phyloP scores from a whole-genome alignment of 371 early-diverging fungal genomes.

The Cokeromyces recurvatus region DNA sequence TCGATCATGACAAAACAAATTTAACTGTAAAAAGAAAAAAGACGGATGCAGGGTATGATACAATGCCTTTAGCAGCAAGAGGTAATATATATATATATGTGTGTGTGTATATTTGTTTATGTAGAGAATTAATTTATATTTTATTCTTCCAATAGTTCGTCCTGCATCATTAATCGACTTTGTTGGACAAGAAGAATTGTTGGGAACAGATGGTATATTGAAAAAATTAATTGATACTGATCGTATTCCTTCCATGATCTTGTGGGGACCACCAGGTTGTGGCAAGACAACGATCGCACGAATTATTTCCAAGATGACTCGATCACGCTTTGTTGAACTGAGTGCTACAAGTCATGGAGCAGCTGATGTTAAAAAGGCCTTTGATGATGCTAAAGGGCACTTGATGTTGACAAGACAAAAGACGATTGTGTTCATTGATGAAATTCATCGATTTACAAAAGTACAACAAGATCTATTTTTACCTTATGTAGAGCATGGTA shows the following conservation, averaged over 20 bases:
- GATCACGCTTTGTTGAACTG: constrained; percentile 65
- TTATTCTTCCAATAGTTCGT: constrained; percentile 40
- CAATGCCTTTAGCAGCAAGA: constrained; percentile 49
- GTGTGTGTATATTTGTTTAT: not conserved
- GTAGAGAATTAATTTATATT: not conserved
- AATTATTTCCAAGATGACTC: constrained; percentile 62
- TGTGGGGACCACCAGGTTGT: constrained; percentile 75
- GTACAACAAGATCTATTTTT: constrained; percentile 86
- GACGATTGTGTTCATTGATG: constrained; percentile 81
- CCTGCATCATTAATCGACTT: constrained; percentile 61
- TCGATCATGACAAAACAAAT: too few relatives aligned
- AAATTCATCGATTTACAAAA: constrained; percentile 88
- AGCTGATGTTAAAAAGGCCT: constrained; percentile 61
- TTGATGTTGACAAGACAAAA: constrained; percentile 52
- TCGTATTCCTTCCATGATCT: constrained; percentile 59
- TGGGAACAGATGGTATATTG: constrained; percentile 62
- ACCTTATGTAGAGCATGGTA: constrained; percentile 77
- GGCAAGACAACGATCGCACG: constrained; percentile 83
- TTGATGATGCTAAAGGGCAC: constrained; percentile 68
- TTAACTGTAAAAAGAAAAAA: constrained; percentile 7
- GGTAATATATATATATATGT: constrained; percentile 12
- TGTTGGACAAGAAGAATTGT: constrained; percentile 70
- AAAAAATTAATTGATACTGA: constrained; percentile 59
- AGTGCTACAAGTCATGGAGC: constrained; percentile 69
- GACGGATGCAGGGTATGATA: constrained; percentile 14